Percentiles rank a stretch among this genome's conserved stretches.
phyloP scores from a whole-genome alignment of 768 basidiomycete genomes.

The Amanita pallidorosea region DNA sequence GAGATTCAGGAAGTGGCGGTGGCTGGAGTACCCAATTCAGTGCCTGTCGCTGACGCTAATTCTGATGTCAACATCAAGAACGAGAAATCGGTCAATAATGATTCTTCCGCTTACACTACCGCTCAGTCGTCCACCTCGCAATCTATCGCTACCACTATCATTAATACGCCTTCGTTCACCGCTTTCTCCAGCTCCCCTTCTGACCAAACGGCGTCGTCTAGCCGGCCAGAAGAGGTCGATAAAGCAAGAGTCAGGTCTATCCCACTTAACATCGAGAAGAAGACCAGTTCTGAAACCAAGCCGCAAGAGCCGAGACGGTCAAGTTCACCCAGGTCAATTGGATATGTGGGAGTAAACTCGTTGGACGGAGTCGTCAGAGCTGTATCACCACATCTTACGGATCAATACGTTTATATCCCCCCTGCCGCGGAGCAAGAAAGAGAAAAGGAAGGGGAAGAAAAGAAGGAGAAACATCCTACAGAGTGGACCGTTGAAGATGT shows the following conservation, averaged over 20 bases:
- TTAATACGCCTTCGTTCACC: neutral
- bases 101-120: neutral
- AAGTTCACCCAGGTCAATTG: slow-evolving; percentile 1
- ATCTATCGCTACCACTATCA: neutral
- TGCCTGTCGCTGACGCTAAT: slow-evolving; percentile 2
- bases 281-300: neutral
- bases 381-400: neutral
- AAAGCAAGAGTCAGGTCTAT: neutral
- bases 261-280: neutral
- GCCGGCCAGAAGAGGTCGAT: neutral
- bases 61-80: neutral
- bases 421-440: neutral
- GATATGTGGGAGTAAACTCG: neutral
- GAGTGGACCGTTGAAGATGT: slow-evolving; percentile 90
- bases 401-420: neutral
- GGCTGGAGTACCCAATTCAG: slow-evolving; percentile 7
- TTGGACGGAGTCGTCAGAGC: slow-evolving; percentile 2
- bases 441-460: slow-evolving; percentile 9
- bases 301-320: neutral
- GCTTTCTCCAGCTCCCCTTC: neutral
- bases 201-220: neutral
- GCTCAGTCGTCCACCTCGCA: neutral
- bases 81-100: neutral
- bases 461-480: slow-evolving; percentile 34
- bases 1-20: slow-evolving; percentile 23